Conservation (phyloP, 164 flowering plant species). For the Tetracentron sinense region DNA sequence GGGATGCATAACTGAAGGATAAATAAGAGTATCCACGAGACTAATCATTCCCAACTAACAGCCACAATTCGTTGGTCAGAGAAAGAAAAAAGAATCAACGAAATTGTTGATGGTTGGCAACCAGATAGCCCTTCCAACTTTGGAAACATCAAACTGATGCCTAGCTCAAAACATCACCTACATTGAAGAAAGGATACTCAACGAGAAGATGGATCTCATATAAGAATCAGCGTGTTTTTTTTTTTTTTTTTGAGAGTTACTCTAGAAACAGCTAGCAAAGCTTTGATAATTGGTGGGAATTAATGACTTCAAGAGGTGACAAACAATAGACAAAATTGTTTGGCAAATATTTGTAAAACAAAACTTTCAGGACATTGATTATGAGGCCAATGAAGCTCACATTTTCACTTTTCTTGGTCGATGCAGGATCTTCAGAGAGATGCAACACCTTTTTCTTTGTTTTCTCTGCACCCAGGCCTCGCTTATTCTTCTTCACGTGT, state of each 20-base stretch:
- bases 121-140: not conserved
- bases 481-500: constrained; percentile 58
- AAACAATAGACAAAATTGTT: not conserved
- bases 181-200: not conserved
- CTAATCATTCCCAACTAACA: too few species aligned
- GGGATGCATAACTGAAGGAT: too few species aligned
- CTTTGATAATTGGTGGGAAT: not conserved
- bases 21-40: too few species aligned
- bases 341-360: not conserved
- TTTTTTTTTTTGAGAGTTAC: too few species aligned
- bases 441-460: constrained; percentile 27
- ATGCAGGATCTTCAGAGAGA: constrained; percentile 9
- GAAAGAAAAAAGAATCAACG: too few species aligned
- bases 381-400: constrained; percentile 26
- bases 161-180: too few species aligned
- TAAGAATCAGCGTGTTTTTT: not conserved
- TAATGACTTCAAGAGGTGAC: not conserved
- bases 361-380: not conserved
- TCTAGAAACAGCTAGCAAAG: not conserved
- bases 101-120: not conserved
- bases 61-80: too few species aligned
- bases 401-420: constrained; percentile 22
- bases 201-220: not conserved
- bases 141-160: not conserved
- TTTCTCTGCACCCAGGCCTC: constrained; percentile 77